phyloP scores from a whole-genome alignment of 2,329 filamentous ascomycete genomes.

The Neoarthrinium moseri region DNA sequence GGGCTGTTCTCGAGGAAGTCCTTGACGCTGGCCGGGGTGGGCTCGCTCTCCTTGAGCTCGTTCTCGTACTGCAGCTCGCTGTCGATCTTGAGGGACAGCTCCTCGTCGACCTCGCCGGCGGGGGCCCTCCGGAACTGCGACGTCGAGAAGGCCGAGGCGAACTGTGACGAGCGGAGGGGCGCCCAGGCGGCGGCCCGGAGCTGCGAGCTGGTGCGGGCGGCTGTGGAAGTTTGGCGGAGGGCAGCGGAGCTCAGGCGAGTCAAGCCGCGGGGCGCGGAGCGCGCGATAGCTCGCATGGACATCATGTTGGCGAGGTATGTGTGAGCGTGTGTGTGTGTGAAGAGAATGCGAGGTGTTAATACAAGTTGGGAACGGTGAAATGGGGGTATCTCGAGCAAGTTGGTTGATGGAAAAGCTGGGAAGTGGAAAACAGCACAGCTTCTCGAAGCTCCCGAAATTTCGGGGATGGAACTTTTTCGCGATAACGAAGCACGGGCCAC shows the following conservation, averaged over 20 bases:
- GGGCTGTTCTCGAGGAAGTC: conserved; percentile 85
- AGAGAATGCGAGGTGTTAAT: no score
- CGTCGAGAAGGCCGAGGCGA: conserved; percentile 51
- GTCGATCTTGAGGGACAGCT: conserved; percentile 83
- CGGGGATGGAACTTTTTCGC: no score
- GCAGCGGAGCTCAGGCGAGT: conserved; percentile 55
- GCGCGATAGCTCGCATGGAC: conserved; percentile 64
- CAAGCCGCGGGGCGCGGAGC: conserved; percentile 64
- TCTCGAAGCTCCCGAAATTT: no score
- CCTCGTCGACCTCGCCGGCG: conserved; percentile 62
- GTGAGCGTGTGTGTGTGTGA: no score
- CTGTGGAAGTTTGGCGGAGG: conserved; percentile 48
- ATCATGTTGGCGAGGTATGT: conserved; percentile 54
- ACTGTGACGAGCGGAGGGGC: conserved; percentile 32
- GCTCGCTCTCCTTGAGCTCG: conserved; percentile 71
- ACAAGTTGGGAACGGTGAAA: no score
- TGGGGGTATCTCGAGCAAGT: no score
- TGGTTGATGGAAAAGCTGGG: no score
- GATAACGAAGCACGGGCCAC: no score
- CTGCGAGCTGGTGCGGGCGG: conserved; percentile 47
- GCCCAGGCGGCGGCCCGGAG: conserved; percentile 45
- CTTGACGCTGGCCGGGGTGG: conserved; percentile 74
- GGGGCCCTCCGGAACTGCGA: conserved; percentile 41
- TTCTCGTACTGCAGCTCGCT: conserved; percentile 82
- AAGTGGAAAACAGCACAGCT: no score